These are phyloP conservation scores for Didymella keratinophila DNA, from an alignment of 2,329 filamentous ascomycete species.

Conservation along the genomic window DNA sequence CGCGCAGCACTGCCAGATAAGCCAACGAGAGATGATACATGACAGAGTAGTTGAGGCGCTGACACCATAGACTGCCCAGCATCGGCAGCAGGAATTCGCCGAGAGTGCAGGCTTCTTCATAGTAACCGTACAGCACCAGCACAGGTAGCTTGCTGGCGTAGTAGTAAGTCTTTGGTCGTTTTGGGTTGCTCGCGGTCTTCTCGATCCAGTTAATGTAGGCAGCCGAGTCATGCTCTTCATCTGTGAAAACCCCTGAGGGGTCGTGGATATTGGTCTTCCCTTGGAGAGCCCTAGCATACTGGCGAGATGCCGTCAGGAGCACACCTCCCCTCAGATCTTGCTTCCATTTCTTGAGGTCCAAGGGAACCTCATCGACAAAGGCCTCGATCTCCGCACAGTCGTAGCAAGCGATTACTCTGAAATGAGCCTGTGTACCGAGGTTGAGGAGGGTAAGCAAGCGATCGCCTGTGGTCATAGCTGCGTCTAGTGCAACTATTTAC, in stretches of 20 bases:
- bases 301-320: constrained; percentile 70
- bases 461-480: constrained; percentile 72
- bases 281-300: constrained; percentile 73
- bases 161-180: constrained; percentile 72
- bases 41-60: constrained; percentile 53
- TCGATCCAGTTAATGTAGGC: constrained; percentile 63
- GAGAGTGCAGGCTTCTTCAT: constrained; percentile 53
- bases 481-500: constrained; percentile 62
- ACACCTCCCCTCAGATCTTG: constrained; percentile 75
- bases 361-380: constrained; percentile 74
- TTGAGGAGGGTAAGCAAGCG: constrained; percentile 75
- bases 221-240: constrained; percentile 69
- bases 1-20: constrained; percentile 51
- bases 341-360: constrained; percentile 77
- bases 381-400: constrained; percentile 73
- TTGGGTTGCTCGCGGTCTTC: constrained; percentile 63
- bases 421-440: constrained; percentile 70
- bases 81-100: constrained; percentile 53
- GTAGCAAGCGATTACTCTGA: constrained; percentile 74
- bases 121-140: constrained; percentile 55
- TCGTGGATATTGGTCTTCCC: constrained; percentile 70
- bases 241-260: constrained; percentile 67
- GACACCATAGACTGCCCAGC: constrained; percentile 55
- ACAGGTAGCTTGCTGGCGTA: constrained; percentile 61
- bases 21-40: constrained; percentile 55